Evolutionary conservation across 225 moss, liverwort and hornwort genomes (phyloP).

Genomic region (Marchantia polymorpha): DNA sequence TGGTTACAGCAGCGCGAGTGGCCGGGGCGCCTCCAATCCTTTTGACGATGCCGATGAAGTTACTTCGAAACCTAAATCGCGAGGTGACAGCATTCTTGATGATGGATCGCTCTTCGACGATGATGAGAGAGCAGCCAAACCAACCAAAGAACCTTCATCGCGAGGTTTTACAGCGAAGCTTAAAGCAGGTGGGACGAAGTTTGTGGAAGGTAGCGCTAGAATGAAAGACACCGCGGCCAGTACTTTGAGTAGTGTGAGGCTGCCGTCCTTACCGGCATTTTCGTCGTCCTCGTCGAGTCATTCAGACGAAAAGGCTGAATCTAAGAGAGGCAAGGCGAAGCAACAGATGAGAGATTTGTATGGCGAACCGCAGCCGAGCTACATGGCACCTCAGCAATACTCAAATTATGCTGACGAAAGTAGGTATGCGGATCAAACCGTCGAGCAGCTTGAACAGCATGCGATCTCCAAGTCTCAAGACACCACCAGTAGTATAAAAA

Average conservation of each 20-base stretch:
- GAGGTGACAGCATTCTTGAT: constrained; percentile 38
- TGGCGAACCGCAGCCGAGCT: constrained; percentile 32
- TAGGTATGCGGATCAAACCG: constrained; percentile 30
- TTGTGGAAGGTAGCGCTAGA: constrained; percentile 22
- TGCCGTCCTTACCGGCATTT: constrained; percentile 20
- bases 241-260: constrained; percentile 37
- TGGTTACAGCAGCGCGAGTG: constrained; percentile 15
- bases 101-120: constrained; percentile 45
- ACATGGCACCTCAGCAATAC: not conserved
- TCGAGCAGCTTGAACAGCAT: constrained; percentile 45
- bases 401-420: constrained; percentile 28
- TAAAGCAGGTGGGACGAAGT: constrained; percentile 31
- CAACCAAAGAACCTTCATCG: constrained; percentile 23
- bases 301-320: constrained; percentile 28
- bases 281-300: too few species aligned
- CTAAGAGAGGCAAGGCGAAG: constrained; percentile 33
- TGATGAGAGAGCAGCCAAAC: constrained; percentile 23
- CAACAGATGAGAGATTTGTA: constrained; percentile 27
- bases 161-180: constrained; percentile 36
- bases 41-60: constrained; percentile 39
- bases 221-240: constrained; percentile 34
- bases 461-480: constrained; percentile 46
- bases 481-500: constrained; percentile 45
- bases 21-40: constrained; percentile 29
- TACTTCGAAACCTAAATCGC: constrained; percentile 36